Conservation (phyloP, 495 filamentous ascomycete species). For the Cercophora newfieldiana region DNA sequence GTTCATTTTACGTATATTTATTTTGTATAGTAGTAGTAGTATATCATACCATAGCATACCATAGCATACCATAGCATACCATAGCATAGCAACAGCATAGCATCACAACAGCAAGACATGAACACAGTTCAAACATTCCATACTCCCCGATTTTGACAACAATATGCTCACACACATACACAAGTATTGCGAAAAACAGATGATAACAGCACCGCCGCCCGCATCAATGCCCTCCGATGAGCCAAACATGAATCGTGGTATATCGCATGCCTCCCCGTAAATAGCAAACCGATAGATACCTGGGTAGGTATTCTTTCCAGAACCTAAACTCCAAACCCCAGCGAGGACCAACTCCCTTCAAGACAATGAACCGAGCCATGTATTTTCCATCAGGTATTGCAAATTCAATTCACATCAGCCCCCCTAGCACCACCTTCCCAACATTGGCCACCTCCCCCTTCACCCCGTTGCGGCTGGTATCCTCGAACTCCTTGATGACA, state of each 20-base stretch:
- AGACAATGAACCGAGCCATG: neutral
- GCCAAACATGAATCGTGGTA: too few relatives aligned
- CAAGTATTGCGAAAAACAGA: too few relatives aligned
- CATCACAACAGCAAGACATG: neutral
- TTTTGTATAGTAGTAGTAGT: neutral
- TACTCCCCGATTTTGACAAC: neutral
- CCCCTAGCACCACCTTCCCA: conserved; percentile 85
- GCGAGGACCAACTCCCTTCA: neutral
- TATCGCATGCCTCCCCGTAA: neutral
- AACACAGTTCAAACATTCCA: conserved; percentile 4
- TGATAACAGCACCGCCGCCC: too few relatives aligned
- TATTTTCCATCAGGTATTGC: too few relatives aligned
- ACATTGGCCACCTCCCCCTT: conserved; percentile 81
- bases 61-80: conserved; percentile 3
- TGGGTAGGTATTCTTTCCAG: too few relatives aligned
- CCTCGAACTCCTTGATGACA: conserved; percentile 91
- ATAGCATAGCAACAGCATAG: neutral
- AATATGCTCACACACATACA: neutral
- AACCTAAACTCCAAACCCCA: neutral
- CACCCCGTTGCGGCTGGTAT: conserved; percentile 68
- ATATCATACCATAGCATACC: neutral
- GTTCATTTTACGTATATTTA: neutral
- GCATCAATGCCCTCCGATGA: too few relatives aligned
- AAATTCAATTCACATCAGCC: conserved; percentile 74
- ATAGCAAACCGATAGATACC: neutral